Percentiles rank a stretch among this genome's conserved stretches.
phyloP scores from a whole-genome alignment of 1,284 basidiomycete genomes.

The Trametes polyzona region DNA sequence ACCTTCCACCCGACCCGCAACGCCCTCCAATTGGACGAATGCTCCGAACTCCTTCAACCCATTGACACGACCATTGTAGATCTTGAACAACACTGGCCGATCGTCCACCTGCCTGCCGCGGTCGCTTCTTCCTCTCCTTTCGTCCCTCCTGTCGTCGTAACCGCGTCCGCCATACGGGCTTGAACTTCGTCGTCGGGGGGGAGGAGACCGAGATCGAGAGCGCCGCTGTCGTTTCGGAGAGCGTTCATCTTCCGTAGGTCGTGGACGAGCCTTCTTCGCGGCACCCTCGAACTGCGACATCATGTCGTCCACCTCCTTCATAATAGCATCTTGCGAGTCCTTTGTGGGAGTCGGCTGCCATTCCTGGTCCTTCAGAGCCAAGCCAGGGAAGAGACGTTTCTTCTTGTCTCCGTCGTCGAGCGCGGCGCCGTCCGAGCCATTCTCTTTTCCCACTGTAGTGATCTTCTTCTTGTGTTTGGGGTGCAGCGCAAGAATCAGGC shows the following conservation, averaged over 20 bases:
- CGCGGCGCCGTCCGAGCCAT: slow-evolving; percentile 38
- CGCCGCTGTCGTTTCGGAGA: slow-evolving; percentile 62
- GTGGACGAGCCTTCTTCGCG: slow-evolving; percentile 59
- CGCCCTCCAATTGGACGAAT: slow-evolving; percentile 89
- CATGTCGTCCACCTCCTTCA: slow-evolving; percentile 86
- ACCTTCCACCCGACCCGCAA: slow-evolving; percentile 89
- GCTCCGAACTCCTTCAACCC: slow-evolving; percentile 95
- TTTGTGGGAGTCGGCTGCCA: slow-evolving; percentile 55
- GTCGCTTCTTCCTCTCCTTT: slow-evolving; percentile 42
- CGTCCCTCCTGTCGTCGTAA: slow-evolving; percentile 47
- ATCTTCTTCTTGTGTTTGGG: slow-evolving; percentile 91
- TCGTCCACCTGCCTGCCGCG: slow-evolving; percentile 69
- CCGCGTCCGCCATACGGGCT: slow-evolving; percentile 59
- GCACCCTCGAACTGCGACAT: slow-evolving; percentile 77
- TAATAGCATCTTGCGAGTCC: slow-evolving; percentile 54
- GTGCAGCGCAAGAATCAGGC: slow-evolving; percentile 92
- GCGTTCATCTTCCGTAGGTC: slow-evolving; percentile 48
- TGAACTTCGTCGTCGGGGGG: slow-evolving; percentile 50
- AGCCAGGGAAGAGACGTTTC: slow-evolving; percentile 88
- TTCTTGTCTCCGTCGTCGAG: slow-evolving; percentile 73
- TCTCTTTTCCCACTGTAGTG: slow-evolving; percentile 44
- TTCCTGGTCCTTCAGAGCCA: slow-evolving; percentile 84
- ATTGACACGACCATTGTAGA: slow-evolving; percentile 88
- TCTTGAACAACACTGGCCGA: slow-evolving; percentile 89
- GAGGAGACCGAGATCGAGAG: slow-evolving; percentile 48